These are phyloP conservation scores for Myrica gale DNA, from an alignment of 306 rosid genomes.

Conservation along the genomic window DNA sequence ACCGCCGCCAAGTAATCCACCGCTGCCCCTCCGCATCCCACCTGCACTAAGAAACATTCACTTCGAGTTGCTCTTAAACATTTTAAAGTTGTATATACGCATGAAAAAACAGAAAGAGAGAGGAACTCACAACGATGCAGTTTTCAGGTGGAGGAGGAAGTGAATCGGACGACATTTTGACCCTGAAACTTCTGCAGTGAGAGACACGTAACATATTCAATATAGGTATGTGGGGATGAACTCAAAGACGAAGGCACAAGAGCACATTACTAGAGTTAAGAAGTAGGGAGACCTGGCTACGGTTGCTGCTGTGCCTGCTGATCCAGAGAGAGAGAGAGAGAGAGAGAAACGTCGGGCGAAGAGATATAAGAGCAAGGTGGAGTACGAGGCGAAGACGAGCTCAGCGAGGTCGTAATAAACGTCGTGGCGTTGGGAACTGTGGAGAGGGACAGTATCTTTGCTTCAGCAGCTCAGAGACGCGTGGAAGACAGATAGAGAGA, in stretches of 20 bases:
- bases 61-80: neutral
- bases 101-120: neutral
- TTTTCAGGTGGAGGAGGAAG: slow-evolving; percentile 44
- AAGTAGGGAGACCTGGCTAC: slow-evolving; percentile 25
- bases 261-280: neutral
- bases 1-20: slow-evolving; percentile 72
- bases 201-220: neutral
- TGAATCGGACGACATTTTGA: slow-evolving; percentile 46
- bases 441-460: neutral
- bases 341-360: neutral
- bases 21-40: slow-evolving; percentile 58
- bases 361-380: neutral
- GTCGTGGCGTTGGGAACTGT: slow-evolving; percentile 1
- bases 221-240: too few relatives aligned
- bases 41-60: slow-evolving; percentile 37
- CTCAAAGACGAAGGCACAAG: neutral
- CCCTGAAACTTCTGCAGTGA: slow-evolving; percentile 30
- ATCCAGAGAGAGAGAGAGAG: neutral
- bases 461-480: neutral
- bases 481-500: neutral
- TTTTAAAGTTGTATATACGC: too few relatives aligned
- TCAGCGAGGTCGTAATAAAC: neutral
- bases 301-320: neutral
- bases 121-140: slow-evolving; percentile 53
- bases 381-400: neutral